A percentile compares a stretch with the other conserved stretches of the same genome.
Evolutionary conservation across 73 alveolate species (phyloP).

Genomic region (Paramecium bursaria): DNA sequence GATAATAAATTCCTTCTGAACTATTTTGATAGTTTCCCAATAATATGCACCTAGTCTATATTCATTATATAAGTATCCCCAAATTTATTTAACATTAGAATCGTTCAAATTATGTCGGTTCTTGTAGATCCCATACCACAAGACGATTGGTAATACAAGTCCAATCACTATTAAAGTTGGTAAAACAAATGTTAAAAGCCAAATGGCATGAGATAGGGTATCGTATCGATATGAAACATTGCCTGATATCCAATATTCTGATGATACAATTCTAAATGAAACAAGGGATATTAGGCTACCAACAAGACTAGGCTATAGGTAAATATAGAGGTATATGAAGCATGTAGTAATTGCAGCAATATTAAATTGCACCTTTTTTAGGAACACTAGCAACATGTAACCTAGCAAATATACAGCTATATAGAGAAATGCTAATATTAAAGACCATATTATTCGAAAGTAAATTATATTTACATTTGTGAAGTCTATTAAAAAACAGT

Average conservation of each 20-base stretch:
- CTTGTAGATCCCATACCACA: background rate
- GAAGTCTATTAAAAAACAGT: background rate
- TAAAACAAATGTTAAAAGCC: constrained; percentile 1
- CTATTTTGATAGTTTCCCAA: constrained; percentile 23
- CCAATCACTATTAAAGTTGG: background rate
- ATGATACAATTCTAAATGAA: constrained; percentile 7
- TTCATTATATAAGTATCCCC: constrained; percentile 52
- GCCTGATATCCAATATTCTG: constrained; percentile 24
- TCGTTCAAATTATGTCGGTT: background rate
- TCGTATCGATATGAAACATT: constrained; percentile 47
- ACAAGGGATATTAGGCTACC: constrained; percentile 13
- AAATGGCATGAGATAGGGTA: constrained; percentile 8
- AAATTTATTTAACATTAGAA: background rate
- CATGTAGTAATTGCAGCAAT: background rate
- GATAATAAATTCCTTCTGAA: constrained; percentile 5
- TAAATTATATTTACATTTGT: background rate
- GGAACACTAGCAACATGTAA: background rate
- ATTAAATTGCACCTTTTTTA: background rate
- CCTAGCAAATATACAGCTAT: background rate
- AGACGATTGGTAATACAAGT: background rate
- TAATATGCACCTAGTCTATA: constrained; percentile 16
- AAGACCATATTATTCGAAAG: constrained; percentile 27
- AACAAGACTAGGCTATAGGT: constrained; percentile 1
- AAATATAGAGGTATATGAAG: constrained; percentile 3
- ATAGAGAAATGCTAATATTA: background rate